Conservation (phyloP, 2,329 filamentous ascomycete species). For the Neopestalotiopsis sp. region DNA sequence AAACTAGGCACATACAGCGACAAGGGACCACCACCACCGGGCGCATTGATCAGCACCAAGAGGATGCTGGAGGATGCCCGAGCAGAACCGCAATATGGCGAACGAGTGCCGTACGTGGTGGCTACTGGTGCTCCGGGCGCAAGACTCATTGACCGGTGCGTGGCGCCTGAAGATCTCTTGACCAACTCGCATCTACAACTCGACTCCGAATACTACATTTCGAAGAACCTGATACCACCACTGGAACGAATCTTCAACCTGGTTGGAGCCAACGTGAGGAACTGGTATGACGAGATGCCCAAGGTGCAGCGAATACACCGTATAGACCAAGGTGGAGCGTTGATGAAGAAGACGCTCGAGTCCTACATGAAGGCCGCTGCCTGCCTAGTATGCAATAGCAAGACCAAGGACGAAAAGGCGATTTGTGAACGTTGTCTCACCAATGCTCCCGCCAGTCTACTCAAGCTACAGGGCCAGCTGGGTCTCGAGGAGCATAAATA, state of each 20-base stretch:
- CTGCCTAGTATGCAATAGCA: conserved; percentile 77
- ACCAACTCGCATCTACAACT: conserved; percentile 78
- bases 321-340: conserved; percentile 47
- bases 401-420: conserved; percentile 45
- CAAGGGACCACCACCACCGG: conserved; percentile 79
- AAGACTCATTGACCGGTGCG: conserved; percentile 85
- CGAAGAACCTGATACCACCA: conserved; percentile 92
- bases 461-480: conserved; percentile 67
- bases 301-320: conserved; percentile 80
- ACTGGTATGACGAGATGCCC: conserved; percentile 97
- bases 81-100: conserved; percentile 90
- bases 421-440: conserved; percentile 65
- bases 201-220: conserved; percentile 96
- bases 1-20: conserved; percentile 88
- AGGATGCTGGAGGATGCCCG: conserved; percentile 87
- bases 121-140: conserved; percentile 87
- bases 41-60: conserved; percentile 85
- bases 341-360: conserved; percentile 78
- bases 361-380: conserved; percentile 85
- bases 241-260: conserved; percentile 96
- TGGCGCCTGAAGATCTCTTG: conserved; percentile 84
- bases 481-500: conserved; percentile 67
- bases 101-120: conserved; percentile 94
- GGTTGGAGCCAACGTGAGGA: conserved; percentile 86
- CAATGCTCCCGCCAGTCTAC: conserved; percentile 64